Base-by-base conservation (phyloP, 192 early-diverging fungal genomes). In the Rhizophlyctis rosea region DNA sequence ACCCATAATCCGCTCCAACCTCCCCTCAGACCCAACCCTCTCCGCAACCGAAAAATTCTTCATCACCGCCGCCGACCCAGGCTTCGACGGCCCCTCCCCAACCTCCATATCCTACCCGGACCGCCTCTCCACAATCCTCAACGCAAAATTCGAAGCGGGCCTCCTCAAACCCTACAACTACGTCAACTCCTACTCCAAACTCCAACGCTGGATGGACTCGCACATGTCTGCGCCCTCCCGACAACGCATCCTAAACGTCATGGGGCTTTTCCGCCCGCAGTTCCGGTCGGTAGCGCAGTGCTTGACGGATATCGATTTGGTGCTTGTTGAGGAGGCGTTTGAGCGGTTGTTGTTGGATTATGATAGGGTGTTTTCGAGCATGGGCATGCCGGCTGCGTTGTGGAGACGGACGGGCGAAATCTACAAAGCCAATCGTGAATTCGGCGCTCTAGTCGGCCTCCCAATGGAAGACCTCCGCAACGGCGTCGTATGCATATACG, bases 321-420 rank as follows among this genome's bases (percentile, higher is more conserved):
- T 98, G 36, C 71, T 96, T 62, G 94, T 98, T 0, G 95, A 98
- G 73, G 95, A 96, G 76, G 87, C 88, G 21, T 98, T 98, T 78
- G 95, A 98, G 77, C 81, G 95, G 27, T 78, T 96, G 54, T 78
- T 98, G 50, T 80, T 96, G 34, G 95, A 96, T 66, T 98, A 98
- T 61, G 95, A 98, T 77, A 84, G 91, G 53, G 89, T 95, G 34
- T 98, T 98, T 66, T 91, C 89, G 47, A 81, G 90, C 24, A 94
- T 96, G 89, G 95, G 93, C 35, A 88, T 98, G 47, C 94, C 95
- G 0, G 88, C 91, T n/a, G 93, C 91, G 66, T 76, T 98, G 44
- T 98, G 95, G 95, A 82, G 95, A 30, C 85, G 95, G 50, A 95
- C 93, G 3, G 95, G 95, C 35, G 93, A 98, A 69, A 98, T 98